Percentiles rank a stretch among this genome's conserved stretches.
Conservation (phyloP, 345 rosid species). For the Triadica sebifera region DNA sequence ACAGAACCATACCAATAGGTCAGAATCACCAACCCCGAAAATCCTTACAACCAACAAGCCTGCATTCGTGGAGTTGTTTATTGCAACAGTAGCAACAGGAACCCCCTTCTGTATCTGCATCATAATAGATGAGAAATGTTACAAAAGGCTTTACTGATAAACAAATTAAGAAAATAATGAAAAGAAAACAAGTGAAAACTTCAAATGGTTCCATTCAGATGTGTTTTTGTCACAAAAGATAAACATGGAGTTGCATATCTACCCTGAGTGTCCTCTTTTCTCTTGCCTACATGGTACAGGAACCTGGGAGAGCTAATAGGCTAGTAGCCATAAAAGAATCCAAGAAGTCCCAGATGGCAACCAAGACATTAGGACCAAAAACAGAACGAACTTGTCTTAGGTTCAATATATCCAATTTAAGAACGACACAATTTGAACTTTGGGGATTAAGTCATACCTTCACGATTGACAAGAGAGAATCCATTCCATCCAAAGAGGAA, state of each 20-base stretch:
- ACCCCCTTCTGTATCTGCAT: conserved; percentile 92
- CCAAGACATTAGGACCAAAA: too few relatives aligned
- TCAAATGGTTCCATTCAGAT: background rate
- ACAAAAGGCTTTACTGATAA: background rate
- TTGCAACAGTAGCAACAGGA: conserved; percentile 92
- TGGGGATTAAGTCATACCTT: conserved; percentile 47
- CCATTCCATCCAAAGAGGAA: conserved; percentile 79
- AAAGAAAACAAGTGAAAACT: background rate
- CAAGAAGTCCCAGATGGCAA: background rate
- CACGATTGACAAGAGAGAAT: conserved; percentile 90
- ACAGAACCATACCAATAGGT: conserved; percentile 44
- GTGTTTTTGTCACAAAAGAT: background rate
- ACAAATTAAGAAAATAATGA: background rate
- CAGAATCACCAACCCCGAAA: conserved; percentile 68
- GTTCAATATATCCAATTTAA: background rate
- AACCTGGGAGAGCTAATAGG: too few relatives aligned
- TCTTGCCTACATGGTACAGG: too few relatives aligned
- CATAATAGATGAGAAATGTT: background rate
- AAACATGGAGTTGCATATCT: too few relatives aligned
- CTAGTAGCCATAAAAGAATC: background rate
- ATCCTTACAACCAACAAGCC: conserved; percentile 79
- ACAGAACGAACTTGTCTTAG: background rate
- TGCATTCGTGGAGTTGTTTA: conserved; percentile 82
- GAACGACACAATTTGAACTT: background rate
- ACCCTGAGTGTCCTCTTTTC: background rate